These are phyloP conservation scores for Populus pruinosa DNA, from an alignment of 345 rosid species.

Conservation along the genomic window DNA sequence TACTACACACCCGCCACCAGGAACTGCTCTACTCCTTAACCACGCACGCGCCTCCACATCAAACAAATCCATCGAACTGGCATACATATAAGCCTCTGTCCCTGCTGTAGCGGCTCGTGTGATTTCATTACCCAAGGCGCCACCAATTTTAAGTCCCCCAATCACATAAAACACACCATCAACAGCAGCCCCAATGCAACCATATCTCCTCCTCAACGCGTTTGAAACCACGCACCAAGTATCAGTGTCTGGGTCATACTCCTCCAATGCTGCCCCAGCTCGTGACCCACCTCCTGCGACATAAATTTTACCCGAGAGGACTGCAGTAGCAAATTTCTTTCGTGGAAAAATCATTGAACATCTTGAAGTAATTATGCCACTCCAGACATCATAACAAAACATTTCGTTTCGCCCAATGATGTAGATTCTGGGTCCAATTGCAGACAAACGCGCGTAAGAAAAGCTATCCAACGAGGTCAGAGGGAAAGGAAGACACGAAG, in stretches of 20 bases:
- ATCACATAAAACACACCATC: conserved; percentile 83
- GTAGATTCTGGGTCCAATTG: conserved; percentile 67
- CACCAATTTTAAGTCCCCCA: conserved; percentile 75
- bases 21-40: conserved; percentile 75
- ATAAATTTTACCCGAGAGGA: conserved; percentile 57
- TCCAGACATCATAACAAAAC: conserved; percentile 67
- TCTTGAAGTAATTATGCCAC: conserved; percentile 33
- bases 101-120: conserved; percentile 38
- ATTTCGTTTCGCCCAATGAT: conserved; percentile 46
- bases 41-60: conserved; percentile 64
- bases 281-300: conserved; percentile 65
- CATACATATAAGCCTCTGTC: conserved; percentile 61
- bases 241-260: conserved; percentile 66
- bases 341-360: conserved; percentile 55
- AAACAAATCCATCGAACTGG: conserved; percentile 83
- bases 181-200: conserved; percentile 74
- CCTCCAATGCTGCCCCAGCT: conserved; percentile 59
- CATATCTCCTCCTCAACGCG: conserved; percentile 62
- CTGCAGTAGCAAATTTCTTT: conserved; percentile 75
- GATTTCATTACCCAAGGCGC: conserved; percentile 23
- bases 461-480: conserved; percentile 24
- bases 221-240: conserved; percentile 61
- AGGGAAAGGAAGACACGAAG: conserved; percentile 22
- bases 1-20: conserved; percentile 89
- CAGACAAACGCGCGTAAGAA: conserved; percentile 51